Evolutionary conservation across 257 asterid species (phyloP).

Genomic region (Solanum sitiens): DNA sequence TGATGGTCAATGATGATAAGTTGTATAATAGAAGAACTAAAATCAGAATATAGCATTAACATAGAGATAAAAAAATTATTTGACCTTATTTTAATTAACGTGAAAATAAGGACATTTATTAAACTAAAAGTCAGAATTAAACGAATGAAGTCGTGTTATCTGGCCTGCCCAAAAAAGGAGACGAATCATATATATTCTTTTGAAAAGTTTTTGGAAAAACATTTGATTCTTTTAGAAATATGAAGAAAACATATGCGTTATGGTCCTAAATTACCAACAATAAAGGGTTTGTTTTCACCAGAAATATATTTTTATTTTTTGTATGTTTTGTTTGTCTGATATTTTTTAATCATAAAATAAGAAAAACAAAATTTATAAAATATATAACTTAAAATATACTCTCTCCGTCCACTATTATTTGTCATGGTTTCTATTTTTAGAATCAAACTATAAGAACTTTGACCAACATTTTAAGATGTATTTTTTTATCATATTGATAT

Average conservation of each 20-base stretch:
- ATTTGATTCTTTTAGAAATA: not conserved
- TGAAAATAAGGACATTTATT: not conserved
- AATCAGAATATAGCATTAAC: not conserved
- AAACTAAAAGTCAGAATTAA: not conserved
- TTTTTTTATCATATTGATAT: no score
- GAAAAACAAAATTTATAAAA: no score
- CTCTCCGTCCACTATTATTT: fast-evolving
- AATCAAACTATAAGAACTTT: no score
- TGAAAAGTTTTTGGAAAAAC: not conserved
- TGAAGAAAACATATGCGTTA: not conserved
- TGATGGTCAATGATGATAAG: not conserved
- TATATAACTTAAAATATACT: no score
- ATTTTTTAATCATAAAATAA: no score
- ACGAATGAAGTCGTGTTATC: not conserved
- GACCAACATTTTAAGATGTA: no score
- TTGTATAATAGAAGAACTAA: no score
- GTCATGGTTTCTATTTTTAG: no score
- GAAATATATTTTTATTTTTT: not conserved
- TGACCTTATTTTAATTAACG: not conserved
- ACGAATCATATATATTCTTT: not conserved
- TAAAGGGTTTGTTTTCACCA: not conserved
- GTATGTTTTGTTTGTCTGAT: not conserved
- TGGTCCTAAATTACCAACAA: not conserved
- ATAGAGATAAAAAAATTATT: no score
- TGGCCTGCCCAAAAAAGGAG: not conserved